These are phyloP conservation scores for Sugiyamaella pinicola DNA, from an alignment of 1,139 yeast genomes.

Conservation along the genomic window DNA sequence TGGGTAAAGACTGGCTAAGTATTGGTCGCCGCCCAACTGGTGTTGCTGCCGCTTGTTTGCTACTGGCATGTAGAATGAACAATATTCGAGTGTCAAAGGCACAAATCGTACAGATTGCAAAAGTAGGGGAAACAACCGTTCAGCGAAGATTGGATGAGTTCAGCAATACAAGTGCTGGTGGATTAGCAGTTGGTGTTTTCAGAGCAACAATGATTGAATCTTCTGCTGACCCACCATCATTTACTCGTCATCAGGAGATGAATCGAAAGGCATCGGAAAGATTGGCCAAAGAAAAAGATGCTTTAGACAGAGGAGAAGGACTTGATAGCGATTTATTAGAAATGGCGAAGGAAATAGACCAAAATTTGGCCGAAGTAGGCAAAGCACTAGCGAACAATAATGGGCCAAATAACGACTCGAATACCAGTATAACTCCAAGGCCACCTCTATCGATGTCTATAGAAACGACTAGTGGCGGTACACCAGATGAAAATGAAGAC, in stretches of 20 bases:
- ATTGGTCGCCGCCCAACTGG: conserved; percentile 99
- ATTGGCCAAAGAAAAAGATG: conserved; percentile 21
- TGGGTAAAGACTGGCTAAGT: conserved; percentile 94
- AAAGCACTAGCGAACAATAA: not conserved
- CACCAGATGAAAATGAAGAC: not conserved
- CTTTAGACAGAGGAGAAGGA: conserved; percentile 14
- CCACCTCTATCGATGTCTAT: not conserved
- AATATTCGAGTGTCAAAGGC: conserved; percentile 88
- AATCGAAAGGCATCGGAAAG: conserved; percentile 32
- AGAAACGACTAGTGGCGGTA: not conserved
- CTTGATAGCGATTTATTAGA: conserved; percentile 8
- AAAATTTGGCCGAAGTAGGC: conserved; percentile 11
- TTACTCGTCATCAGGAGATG: conserved; percentile 42
- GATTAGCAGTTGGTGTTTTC: conserved; percentile 71
- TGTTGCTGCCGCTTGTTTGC: conserved; percentile 92
- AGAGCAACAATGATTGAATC: conserved; percentile 54
- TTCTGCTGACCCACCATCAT: conserved; percentile 80
- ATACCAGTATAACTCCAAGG: not conserved
- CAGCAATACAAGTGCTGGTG: conserved; percentile 72
- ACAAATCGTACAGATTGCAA: conserved; percentile 93
- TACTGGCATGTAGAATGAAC: conserved; percentile 95
- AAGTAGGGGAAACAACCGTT: conserved; percentile 90
- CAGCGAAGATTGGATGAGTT: conserved; percentile 90
- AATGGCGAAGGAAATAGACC: conserved; percentile 13
- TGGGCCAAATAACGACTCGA: not conserved